phyloP scores from a whole-genome alignment of 2,329 filamentous ascomycete species.

The Sarocladiaceae sp. region DNA sequence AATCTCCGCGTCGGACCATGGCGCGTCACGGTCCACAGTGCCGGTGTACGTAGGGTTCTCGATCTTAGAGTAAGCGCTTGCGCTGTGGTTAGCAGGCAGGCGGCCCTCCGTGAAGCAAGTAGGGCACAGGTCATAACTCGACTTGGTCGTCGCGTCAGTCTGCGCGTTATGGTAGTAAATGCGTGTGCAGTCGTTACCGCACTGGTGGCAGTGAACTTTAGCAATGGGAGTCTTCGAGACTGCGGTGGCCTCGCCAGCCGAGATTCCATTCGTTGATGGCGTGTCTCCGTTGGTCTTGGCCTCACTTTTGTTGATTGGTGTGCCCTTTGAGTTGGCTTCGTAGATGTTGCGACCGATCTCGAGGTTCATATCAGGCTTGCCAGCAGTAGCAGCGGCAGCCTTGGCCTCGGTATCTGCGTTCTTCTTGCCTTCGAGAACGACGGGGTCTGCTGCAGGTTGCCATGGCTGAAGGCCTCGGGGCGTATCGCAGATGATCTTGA shows the following conservation, averaged over 20 bases:
- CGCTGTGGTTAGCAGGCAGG: constrained; percentile 71
- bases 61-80: constrained; percentile 77
- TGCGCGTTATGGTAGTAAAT: constrained; percentile 55
- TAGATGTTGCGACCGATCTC: constrained; percentile 94
- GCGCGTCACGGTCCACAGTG: constrained; percentile 73
- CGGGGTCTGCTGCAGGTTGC: constrained; percentile 78
- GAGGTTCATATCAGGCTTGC: constrained; percentile 81
- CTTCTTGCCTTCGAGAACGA: constrained; percentile 55
- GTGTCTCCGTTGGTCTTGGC: constrained; percentile 72
- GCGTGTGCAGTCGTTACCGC: constrained; percentile 78
- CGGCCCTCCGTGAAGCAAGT: constrained; percentile 83
- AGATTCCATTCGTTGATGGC: constrained; percentile 57
- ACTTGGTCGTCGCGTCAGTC: constrained; percentile 53
- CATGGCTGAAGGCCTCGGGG: constrained; percentile 90
- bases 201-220: constrained; percentile 80
- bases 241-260: constrained; percentile 51
- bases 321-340: constrained; percentile 77
- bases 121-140: constrained; percentile 83
- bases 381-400: constrained; percentile 56
- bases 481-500: constrained; percentile 92
- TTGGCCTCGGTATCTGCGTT: constrained; percentile 65
- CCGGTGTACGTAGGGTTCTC: constrained; percentile 81
- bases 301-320: constrained; percentile 63
- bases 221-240: constrained; percentile 57
- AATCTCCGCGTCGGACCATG: constrained; percentile 87